Conservation (phyloP, 768 basidiomycete genomes). For the Lactifluus rugatus region DNA sequence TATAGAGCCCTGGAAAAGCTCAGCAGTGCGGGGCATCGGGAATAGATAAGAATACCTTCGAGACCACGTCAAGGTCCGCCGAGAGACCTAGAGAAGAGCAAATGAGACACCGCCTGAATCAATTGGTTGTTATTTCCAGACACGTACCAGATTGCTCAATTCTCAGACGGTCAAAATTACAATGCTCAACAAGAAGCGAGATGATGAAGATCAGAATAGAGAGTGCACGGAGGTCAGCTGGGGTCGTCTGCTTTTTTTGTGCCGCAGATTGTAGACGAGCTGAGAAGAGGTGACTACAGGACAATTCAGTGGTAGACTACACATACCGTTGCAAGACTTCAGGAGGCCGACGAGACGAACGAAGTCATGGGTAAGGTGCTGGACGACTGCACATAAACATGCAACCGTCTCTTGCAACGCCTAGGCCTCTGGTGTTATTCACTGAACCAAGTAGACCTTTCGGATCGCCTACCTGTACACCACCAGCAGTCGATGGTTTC, state of each 20-base stretch:
- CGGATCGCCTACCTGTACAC: constrained; percentile 43
- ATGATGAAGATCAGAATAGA: constrained; percentile 76
- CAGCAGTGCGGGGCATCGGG: background rate
- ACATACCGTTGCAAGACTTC: constrained; percentile 75
- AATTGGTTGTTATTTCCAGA: background rate
- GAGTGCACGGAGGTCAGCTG: constrained; percentile 45
- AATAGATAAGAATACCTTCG: constrained; percentile 7
- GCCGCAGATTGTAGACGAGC: constrained; percentile 56
- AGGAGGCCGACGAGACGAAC: constrained; percentile 64
- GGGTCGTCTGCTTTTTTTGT: constrained; percentile 35
- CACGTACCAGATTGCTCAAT: constrained; percentile 48
- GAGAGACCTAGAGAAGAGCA: constrained; percentile 9
- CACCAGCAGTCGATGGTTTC: constrained; percentile 63
- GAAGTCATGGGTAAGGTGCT: constrained; percentile 82
- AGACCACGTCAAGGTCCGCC: constrained; percentile 16
- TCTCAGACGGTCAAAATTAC: constrained; percentile 74
- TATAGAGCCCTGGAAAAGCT: constrained; percentile 46
- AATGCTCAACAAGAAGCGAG: constrained; percentile 79
- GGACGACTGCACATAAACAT: constrained; percentile 81
- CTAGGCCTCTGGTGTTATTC: constrained; percentile 29
- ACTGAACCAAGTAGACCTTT: background rate
- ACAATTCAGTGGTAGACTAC: background rate
- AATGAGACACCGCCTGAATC: background rate
- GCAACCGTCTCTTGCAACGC: constrained; percentile 87
- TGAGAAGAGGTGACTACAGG: constrained; percentile 22